These are phyloP conservation scores for Aschersonia sp. DNA, from an alignment of 2,329 filamentous ascomycete species.

Conservation along the genomic window DNA sequence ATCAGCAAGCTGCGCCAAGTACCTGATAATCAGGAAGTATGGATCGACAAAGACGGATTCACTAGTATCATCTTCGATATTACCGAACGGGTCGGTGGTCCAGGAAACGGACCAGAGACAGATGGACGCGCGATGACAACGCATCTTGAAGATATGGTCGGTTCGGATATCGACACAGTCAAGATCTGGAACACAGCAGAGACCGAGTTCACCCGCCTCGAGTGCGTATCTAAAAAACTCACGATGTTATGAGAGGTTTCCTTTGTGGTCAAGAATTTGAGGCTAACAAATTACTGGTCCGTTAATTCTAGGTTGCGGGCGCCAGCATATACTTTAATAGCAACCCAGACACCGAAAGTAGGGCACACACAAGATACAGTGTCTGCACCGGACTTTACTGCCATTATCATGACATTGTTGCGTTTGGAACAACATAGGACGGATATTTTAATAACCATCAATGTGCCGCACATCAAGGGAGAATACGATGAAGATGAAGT, in stretches of 20 bases:
- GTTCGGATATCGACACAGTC: constrained; percentile 46
- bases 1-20: constrained; percentile 57
- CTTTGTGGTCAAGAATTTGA: too few relatives aligned
- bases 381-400: constrained; percentile 49
- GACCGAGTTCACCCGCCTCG: constrained; percentile 41
- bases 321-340: constrained; percentile 56
- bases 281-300: too few relatives aligned
- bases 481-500: constrained; percentile 63
- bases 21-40: constrained; percentile 85
- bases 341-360: constrained; percentile 38
- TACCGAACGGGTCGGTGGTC: constrained; percentile 57
- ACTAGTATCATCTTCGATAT: constrained; percentile 86
- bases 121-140: constrained; percentile 57
- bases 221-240: constrained; percentile 20
- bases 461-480: constrained; percentile 69
- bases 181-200: constrained; percentile 53
- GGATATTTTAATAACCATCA: constrained; percentile 75
- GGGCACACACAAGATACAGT: constrained; percentile 17
- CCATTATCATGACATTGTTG: constrained; percentile 63
- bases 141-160: constrained; percentile 56
- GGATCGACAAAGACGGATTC: constrained; percentile 70
- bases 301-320: constrained; percentile 20
- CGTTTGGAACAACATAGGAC: constrained; percentile 62
- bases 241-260: too few relatives aligned
- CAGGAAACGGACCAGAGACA: constrained; percentile 39